These are phyloP conservation scores for Aspergillus proliferans DNA, from an alignment of 2,329 filamentous ascomycete genomes.

Conservation along the genomic window DNA sequence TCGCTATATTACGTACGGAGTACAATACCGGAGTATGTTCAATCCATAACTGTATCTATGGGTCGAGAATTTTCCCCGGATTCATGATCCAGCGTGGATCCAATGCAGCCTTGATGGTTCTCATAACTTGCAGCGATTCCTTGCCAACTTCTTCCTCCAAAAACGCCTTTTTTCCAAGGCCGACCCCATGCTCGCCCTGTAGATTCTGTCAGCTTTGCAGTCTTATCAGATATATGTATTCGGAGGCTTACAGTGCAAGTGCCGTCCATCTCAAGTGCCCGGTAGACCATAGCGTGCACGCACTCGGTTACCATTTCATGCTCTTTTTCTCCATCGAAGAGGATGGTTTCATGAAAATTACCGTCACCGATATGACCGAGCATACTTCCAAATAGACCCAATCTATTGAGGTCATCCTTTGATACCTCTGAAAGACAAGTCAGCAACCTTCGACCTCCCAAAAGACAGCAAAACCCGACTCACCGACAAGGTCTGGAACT, in stretches of 20 bases:
- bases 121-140: conserved; percentile 75
- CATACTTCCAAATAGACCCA: conserved; percentile 77
- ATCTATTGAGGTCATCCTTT: conserved; percentile 77
- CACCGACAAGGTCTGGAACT: conserved; percentile 53
- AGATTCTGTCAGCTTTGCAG: background rate
- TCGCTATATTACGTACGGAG: too few species aligned
- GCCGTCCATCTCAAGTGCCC: conserved; percentile 82
- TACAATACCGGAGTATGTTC: too few species aligned
- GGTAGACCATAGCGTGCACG: conserved; percentile 77
- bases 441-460: too few species aligned
- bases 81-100: conserved; percentile 67
- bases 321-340: conserved; percentile 63
- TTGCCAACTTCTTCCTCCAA: conserved; percentile 69
- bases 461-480: background rate
- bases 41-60: background rate
- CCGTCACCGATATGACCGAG: conserved; percentile 85
- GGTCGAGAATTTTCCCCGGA: conserved; percentile 80
- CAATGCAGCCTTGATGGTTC: conserved; percentile 67
- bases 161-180: conserved; percentile 77
- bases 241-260: conserved; percentile 58
- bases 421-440: conserved; percentile 54
- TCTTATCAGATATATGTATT: background rate
- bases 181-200: conserved; percentile 71
- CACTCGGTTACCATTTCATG: conserved; percentile 65
- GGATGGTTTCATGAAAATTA: conserved; percentile 83